Conservation (phyloP, 2,329 filamentous ascomycete genomes). For the Stagonosporopsis tanaceti region DNA sequence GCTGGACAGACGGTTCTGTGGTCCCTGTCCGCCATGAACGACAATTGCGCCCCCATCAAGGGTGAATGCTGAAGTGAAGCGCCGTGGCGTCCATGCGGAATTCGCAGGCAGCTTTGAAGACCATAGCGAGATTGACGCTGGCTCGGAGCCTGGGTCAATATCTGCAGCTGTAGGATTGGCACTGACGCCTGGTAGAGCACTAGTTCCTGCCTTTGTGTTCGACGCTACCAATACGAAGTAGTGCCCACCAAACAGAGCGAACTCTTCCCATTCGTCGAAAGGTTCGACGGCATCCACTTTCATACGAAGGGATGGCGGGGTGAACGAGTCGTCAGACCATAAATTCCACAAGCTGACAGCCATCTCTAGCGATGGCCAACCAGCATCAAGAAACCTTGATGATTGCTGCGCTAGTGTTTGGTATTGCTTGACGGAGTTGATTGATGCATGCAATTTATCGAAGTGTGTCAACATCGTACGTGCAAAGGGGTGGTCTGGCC, state of each 20-base stretch:
- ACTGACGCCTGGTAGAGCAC: conserved; percentile 5
- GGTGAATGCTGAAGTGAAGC: conserved; percentile 52
- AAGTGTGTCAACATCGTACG: conserved; percentile 86
- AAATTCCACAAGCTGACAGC: conserved; percentile 78
- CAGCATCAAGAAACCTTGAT: conserved; percentile 71
- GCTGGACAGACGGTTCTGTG: conserved; percentile 57
- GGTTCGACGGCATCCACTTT: conserved; percentile 76
- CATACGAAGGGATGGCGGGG: conserved; percentile 66
- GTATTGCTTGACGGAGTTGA: conserved; percentile 77
- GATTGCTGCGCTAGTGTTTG: conserved; percentile 71
- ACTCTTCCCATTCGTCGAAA: conserved; percentile 97
- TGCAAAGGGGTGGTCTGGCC: conserved; percentile 81
- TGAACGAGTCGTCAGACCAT: conserved; percentile 75
- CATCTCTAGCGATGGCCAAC: conserved; percentile 70
- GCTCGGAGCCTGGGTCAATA: conserved; percentile 3
- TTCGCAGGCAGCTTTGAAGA: conserved; percentile 21
- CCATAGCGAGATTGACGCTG: conserved; percentile 26
- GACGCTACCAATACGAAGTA: conserved; percentile 80
- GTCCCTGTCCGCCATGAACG: conserved; percentile 56
- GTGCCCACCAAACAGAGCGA: conserved; percentile 82
- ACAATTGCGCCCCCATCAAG: conserved; percentile 43
- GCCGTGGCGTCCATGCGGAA: conserved; percentile 38
- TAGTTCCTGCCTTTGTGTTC: conserved; percentile 42
- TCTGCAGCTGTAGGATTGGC: neutral
- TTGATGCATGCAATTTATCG: conserved; percentile 77